A percentile compares a stretch with the other conserved stretches of the same genome.
phyloP scores from a whole-genome alignment of 352 stramenopile species.

The Globisporangium orthogonon region DNA sequence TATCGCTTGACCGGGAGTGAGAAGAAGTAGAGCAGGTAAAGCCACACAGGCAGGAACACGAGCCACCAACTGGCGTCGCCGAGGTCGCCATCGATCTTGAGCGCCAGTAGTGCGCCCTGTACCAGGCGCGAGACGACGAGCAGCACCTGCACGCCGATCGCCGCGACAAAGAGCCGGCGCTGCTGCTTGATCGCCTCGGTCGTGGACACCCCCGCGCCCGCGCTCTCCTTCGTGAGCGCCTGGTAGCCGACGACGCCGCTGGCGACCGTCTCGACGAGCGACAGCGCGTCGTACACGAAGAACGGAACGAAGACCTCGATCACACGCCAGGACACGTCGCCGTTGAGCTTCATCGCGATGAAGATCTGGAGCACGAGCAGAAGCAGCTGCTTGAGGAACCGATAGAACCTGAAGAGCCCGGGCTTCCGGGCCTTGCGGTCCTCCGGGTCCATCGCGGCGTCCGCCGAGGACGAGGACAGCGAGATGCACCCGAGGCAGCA shows the following conservation, averaged over 20 bases:
- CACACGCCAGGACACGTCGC: slow-evolving; percentile 55
- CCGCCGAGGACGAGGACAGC: slow-evolving; percentile 20
- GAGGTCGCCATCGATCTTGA: slow-evolving; percentile 63
- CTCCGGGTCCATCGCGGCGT: slow-evolving; percentile 47
- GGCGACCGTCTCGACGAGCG: slow-evolving; percentile 55
- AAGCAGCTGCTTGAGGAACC: slow-evolving; percentile 74
- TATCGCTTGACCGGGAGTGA: slow-evolving; percentile 50
- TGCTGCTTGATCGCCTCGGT: slow-evolving; percentile 70
- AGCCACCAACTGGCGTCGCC: slow-evolving; percentile 66
- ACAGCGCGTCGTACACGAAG: slow-evolving; percentile 74
- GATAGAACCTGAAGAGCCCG: slow-evolving; percentile 63
- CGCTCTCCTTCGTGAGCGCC: slow-evolving; percentile 67
- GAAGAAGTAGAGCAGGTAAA: slow-evolving; percentile 62
- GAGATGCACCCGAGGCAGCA: slow-evolving; percentile 67
- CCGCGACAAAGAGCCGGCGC: slow-evolving; percentile 29
- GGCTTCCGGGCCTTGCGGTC: slow-evolving; percentile 41
- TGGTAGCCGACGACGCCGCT: slow-evolving; percentile 53
- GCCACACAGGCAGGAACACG: slow-evolving; percentile 74
- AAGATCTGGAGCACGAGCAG: slow-evolving; percentile 80
- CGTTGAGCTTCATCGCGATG: slow-evolving; percentile 74
- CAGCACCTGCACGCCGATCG: slow-evolving; percentile 32
- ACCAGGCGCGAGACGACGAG: slow-evolving; percentile 47
- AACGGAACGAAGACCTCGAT: slow-evolving; percentile 68
- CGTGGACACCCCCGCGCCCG: slow-evolving; percentile 59
- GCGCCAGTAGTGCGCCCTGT: slow-evolving; percentile 52